Evolutionary conservation across 2,329 filamentous ascomycete genomes (phyloP).

Genomic region (Fusarium circinatum): DNA sequence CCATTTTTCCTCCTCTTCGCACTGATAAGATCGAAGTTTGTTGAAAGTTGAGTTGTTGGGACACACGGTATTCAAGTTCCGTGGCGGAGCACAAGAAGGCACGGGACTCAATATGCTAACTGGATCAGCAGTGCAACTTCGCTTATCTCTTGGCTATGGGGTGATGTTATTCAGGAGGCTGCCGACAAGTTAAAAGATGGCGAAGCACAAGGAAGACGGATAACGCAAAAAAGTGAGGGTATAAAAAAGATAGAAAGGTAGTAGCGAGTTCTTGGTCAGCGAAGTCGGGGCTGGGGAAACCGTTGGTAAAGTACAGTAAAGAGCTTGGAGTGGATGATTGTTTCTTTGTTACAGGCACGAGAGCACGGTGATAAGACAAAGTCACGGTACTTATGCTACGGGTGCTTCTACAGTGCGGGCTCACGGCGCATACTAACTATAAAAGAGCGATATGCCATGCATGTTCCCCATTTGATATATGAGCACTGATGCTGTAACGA

Average conservation of each 20-base stretch:
- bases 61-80: conserved; percentile 30
- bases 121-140: conserved; percentile 32
- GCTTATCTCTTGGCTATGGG: conserved; percentile 33
- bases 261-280: conserved; percentile 27
- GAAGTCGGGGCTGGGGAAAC: conserved; percentile 39
- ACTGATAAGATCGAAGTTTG: conserved; percentile 9
- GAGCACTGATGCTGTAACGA: conserved; percentile 19
- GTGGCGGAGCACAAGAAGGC: conserved; percentile 18
- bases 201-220: background rate
- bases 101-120: conserved; percentile 13
- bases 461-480: background rate
- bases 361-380: conserved; percentile 39
- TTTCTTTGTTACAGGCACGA: conserved; percentile 43
- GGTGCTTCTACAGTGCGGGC: conserved; percentile 34
- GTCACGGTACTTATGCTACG: conserved; percentile 32
- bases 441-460: background rate
- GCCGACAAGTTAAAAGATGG: background rate
- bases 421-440: conserved; percentile 7
- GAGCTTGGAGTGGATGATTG: conserved; percentile 15
- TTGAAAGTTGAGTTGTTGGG: conserved; percentile 12
- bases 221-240: conserved; percentile 12
- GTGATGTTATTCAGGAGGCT: conserved; percentile 19
- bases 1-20: conserved; percentile 39
- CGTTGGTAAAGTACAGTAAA: conserved; percentile 24
- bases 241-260: conserved; percentile 21